Evolutionary conservation across 805 yeast species (phyloP).

Genomic region (Metschnikowia reukaufii): DNA sequence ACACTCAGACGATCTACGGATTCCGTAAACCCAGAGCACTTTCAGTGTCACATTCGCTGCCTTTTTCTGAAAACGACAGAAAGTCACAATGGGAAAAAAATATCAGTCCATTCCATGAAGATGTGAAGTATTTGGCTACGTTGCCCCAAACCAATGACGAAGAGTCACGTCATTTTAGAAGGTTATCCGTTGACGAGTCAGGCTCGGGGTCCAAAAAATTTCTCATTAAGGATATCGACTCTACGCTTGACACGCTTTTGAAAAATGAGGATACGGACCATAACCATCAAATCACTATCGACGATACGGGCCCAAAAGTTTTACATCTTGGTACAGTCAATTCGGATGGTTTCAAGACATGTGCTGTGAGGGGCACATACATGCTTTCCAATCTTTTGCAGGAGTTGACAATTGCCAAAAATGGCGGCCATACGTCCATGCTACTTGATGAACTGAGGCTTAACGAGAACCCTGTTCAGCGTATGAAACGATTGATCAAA

Average conservation of each 20-base stretch:
- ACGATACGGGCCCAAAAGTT: conserved; percentile 84
- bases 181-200: conserved; percentile 7
- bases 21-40: conserved; percentile 2
- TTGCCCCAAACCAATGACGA: background rate
- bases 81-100: background rate
- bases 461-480: conserved; percentile 81
- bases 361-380: conserved; percentile 82
- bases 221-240: conserved; percentile 72
- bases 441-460: conserved; percentile 79
- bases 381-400: conserved; percentile 84
- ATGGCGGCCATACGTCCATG: conserved; percentile 75
- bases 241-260: conserved; percentile 66
- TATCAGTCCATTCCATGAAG: background rate
- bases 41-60: background rate
- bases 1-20: background rate
- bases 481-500: conserved; percentile 70
- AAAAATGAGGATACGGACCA: conserved; percentile 81
- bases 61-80: background rate
- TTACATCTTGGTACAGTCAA: conserved; percentile 77
- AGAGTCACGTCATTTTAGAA: conserved; percentile 1
- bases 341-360: conserved; percentile 74
- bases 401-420: conserved; percentile 83
- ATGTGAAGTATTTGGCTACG: background rate
- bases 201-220: conserved; percentile 46
- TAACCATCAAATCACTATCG: conserved; percentile 81